Percentiles rank a stretch among this genome's conserved stretches.
phyloP scores from a whole-genome alignment of 2,329 filamentous ascomycete genomes.

The Cladosporium sp. region DNA sequence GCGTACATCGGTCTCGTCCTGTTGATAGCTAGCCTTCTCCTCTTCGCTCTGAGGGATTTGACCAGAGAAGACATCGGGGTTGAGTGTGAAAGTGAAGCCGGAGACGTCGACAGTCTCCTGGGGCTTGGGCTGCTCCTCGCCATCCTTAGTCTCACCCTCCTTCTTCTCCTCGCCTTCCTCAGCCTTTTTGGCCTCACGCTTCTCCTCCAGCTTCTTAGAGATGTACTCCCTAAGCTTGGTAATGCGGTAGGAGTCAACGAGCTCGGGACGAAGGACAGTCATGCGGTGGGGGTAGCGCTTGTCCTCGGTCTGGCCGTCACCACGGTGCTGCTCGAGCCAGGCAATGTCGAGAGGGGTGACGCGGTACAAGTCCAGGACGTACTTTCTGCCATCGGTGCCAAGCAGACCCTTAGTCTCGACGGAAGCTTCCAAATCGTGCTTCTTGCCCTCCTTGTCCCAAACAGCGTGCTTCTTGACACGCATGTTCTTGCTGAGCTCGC shows the following conservation, averaged over 20 bases:
- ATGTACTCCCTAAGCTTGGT: slow-evolving; percentile 87
- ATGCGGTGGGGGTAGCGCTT: slow-evolving; percentile 85
- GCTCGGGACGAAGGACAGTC: slow-evolving; percentile 86
- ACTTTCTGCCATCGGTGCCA: slow-evolving; percentile 93
- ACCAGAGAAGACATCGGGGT: slow-evolving; percentile 93
- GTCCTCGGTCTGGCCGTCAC: slow-evolving; percentile 47
- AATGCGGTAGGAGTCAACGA: slow-evolving; percentile 81
- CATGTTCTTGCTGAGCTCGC: slow-evolving; percentile 84
- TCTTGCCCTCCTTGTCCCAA: slow-evolving; percentile 93
- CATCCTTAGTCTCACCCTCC: slow-evolving; percentile 21
- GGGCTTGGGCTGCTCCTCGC: slow-evolving; percentile 29
- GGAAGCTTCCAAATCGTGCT: slow-evolving; percentile 87
- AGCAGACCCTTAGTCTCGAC: slow-evolving; percentile 98
- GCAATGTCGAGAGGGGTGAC: slow-evolving; percentile 85
- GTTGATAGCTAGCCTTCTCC: slow-evolving; percentile 76
- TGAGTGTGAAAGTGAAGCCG: slow-evolving; percentile 81
- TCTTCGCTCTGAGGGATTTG: slow-evolving; percentile 85
- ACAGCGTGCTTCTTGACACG: slow-evolving; percentile 92
- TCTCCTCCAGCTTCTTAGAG: slow-evolving; percentile 68
- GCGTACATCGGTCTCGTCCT: slow-evolving; percentile 85
- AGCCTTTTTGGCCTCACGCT: slow-evolving; percentile 40
- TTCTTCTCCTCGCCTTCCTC: slow-evolving; percentile 18
- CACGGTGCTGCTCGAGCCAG: slow-evolving; percentile 77
- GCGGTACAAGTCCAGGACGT: slow-evolving; percentile 93
- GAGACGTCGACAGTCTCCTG: slow-evolving; percentile 78